Evolutionary conservation across 1,284 basidiomycete species (phyloP), one percentile per base, ranked within the genome.

Genomic region (Paramarasmius palmivorus): DNA sequence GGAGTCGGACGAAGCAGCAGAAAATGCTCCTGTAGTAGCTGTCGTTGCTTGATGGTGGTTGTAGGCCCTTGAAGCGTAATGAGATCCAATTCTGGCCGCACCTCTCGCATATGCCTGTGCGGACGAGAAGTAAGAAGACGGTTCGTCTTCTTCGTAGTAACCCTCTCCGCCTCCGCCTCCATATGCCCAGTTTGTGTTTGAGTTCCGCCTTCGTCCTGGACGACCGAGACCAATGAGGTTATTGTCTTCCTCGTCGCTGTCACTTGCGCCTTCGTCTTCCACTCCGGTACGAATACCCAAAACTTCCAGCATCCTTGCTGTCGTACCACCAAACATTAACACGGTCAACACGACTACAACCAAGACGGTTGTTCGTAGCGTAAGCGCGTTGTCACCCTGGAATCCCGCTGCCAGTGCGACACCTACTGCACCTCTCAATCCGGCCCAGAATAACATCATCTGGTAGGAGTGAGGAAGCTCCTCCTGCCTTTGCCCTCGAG

Each of bases 371-470:
- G 90, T 98, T 41, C 95, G 82, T 56, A 99, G 77, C 19, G 92
- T 93, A 61, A 92, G 86, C 0, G 93, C 94, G 65, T 96, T 96
- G 41, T 88, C 81, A 25, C 95, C 96, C 57, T 89, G 88, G 77
- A 99, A 97, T 7, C 96, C 96, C 2, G 93, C 92, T 2, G 95
- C 95, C 14, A 99, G 83, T 3, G 96, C 96, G 22, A 99, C 97
- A 22, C 97, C 96, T 36, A 98, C 96, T 0, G 96, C 96, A 52
- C 96, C 96, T 32, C 96, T 82, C 49, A 99, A 75, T 7, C 97
- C 97, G 0, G 96, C 96, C 97, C 96, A 99, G 73, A 99, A 99
- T 19, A 99, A 75, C 95, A 97, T 95, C 92, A 95, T 95, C 65
- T 96, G 94, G 63, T 97, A 96, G 15, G 93, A 94, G 68, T 97